phyloP scores from a whole-genome alignment of 371 early-diverging fungal species.

The Apophysomyces trapeziformis region DNA sequence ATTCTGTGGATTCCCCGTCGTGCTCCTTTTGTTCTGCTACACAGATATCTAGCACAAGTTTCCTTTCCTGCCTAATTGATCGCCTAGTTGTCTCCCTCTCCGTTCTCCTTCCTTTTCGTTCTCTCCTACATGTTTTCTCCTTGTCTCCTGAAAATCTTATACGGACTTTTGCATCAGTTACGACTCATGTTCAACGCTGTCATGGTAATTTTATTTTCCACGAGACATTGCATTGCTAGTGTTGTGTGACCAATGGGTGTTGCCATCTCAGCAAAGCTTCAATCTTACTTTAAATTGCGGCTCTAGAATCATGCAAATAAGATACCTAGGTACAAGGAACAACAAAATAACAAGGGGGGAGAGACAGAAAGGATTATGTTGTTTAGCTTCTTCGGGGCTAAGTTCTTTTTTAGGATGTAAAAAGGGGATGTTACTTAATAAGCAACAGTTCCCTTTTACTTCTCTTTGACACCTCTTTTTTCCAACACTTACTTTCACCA shows the following conservation, averaged over 20 bases:
- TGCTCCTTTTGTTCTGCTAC: slow-evolving; percentile 5
- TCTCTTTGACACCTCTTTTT: slow-evolving; percentile 11
- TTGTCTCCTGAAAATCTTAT: slow-evolving; percentile 6
- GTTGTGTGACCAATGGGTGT: background rate
- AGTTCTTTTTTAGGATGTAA: slow-evolving; percentile 5
- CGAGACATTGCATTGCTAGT: background rate
- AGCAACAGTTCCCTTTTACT: slow-evolving; percentile 11
- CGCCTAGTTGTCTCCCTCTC: background rate
- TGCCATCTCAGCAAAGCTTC: background rate
- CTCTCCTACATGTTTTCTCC: slow-evolving; percentile 2
- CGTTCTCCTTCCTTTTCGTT: slow-evolving; percentile 9
- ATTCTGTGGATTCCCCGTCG: background rate
- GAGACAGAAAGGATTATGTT: background rate
- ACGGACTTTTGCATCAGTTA: background rate
- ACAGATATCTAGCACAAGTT: background rate
- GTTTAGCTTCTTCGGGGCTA: slow-evolving; percentile 10
- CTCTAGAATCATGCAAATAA: background rate
- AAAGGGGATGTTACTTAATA: slow-evolving; percentile 3
- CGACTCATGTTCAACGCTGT: background rate
- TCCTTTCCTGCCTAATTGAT: slow-evolving; percentile 9
- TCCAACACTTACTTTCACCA: slow-evolving; percentile 1
- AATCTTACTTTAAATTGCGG: background rate
- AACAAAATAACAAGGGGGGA: background rate
- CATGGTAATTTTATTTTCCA: no score
- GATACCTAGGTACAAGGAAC: slow-evolving; percentile 1